Conservation (phyloP, 176 grass and related monocot species). For the Avena atlantica region DNA sequence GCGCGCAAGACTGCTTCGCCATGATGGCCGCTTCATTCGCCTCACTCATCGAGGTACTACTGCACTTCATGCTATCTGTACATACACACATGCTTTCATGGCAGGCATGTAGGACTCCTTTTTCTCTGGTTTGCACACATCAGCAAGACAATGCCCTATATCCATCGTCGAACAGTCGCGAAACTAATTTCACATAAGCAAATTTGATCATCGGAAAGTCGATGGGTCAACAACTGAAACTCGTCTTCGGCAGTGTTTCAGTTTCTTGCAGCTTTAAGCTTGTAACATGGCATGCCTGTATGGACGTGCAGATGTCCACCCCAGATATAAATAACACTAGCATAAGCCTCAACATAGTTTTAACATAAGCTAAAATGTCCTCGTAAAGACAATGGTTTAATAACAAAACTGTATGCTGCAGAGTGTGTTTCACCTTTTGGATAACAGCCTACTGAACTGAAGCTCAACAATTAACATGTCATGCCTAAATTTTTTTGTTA, state of each 20-base stretch:
- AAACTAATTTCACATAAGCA: background rate
- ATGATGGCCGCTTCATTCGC: constrained; percentile 96
- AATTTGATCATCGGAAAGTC: background rate
- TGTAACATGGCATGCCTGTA: background rate
- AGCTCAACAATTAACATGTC: background rate
- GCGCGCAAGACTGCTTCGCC: constrained; percentile 74
- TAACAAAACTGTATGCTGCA: background rate
- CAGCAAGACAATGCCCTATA: too few relatives aligned
- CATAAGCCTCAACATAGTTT: background rate
- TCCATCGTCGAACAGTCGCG: too few relatives aligned
- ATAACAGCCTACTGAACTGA: background rate
- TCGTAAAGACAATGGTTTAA: background rate
- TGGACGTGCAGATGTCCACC: background rate
- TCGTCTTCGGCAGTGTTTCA: background rate
- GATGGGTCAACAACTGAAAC: background rate
- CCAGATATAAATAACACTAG: background rate
- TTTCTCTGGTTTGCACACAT: background rate
- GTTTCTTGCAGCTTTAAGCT: background rate
- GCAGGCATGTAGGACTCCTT: too few relatives aligned
- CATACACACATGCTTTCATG: background rate
- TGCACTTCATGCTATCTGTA: background rate
- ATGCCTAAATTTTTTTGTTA: background rate
- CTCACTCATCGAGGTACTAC: constrained; percentile 81
- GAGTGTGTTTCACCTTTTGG: background rate
- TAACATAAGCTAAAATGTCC: background rate